A percentile compares a stretch with the other conserved stretches of the same genome.
phyloP scores from a whole-genome alignment of 2,329 filamentous ascomycete genomes.

The Chrysoporthe puriensis region DNA sequence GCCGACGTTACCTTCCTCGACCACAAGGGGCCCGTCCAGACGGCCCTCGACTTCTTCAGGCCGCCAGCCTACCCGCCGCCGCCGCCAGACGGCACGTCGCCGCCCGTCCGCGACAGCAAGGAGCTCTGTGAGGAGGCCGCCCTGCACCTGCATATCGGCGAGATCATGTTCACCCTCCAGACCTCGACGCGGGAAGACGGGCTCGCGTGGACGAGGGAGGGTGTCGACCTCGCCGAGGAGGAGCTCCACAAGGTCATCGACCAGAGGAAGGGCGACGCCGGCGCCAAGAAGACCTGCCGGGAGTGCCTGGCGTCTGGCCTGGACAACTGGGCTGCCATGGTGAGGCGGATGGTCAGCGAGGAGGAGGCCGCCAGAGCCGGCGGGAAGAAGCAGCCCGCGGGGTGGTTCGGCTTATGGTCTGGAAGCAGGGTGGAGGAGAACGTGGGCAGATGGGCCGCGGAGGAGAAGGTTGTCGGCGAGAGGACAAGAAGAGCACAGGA shows the following conservation, averaged over 20 bases:
- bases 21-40: conserved; percentile 28
- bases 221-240: conserved; percentile 78
- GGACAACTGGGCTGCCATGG: conserved; percentile 83
- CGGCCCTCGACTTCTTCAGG: conserved; percentile 34
- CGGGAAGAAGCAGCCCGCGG: conserved; percentile 32
- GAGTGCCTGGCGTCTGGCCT: conserved; percentile 79
- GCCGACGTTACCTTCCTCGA: conserved; percentile 3
- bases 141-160: conserved; percentile 87
- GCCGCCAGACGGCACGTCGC: conserved; percentile 69
- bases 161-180: conserved; percentile 82
- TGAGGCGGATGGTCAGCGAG: conserved; percentile 62
- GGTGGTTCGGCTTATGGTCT: conserved; percentile 49
- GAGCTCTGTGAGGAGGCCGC: conserved; percentile 84
- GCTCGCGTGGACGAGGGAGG: conserved; percentile 87
- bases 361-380: conserved; percentile 46
- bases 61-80: conserved; percentile 71
- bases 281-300: conserved; percentile 65
- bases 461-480: conserved; percentile 58
- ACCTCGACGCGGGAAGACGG: conserved; percentile 64
- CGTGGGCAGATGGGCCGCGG: conserved; percentile 55
- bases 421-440: conserved; percentile 41
- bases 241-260: conserved; percentile 54
- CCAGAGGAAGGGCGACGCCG: conserved; percentile 35
- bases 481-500: conserved; percentile 54
- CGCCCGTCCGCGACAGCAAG: conserved; percentile 65